phyloP scores from a whole-genome alignment of 805 yeast species.

The Pichia cephalocereana region DNA sequence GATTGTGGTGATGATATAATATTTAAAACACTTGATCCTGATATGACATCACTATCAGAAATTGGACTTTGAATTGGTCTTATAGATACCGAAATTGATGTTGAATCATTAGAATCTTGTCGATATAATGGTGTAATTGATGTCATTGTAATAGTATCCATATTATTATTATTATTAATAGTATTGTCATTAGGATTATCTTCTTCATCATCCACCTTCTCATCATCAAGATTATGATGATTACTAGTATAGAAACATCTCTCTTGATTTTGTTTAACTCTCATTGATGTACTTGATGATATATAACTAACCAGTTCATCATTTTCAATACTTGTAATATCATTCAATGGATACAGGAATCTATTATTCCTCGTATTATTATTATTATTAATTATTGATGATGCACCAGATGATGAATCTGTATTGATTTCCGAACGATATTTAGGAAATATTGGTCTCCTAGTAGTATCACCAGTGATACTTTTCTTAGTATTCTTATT shows the following conservation, averaged over 20 bases:
- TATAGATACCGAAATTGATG: too few species aligned
- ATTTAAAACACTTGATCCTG: too few species aligned
- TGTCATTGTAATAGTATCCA: not conserved
- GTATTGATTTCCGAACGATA: not conserved
- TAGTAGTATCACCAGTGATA: too few species aligned
- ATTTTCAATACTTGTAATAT: slow-evolving; percentile 1
- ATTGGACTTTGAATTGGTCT: too few species aligned
- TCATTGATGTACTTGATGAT: slow-evolving; percentile 2
- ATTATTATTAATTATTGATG: not conserved
- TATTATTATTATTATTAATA: too few species aligned
- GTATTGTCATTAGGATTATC: not conserved
- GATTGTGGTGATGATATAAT: too few species aligned
- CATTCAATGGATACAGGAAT: not conserved
- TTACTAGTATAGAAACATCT: slow-evolving; percentile 1
- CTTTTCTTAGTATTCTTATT: not conserved
- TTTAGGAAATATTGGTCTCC: not conserved
- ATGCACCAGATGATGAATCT: not conserved
- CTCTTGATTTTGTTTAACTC: not conserved
- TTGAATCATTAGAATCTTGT: not conserved
- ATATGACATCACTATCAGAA: too few species aligned
- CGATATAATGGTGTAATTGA: not conserved
- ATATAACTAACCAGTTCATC: slow-evolving; percentile 4
- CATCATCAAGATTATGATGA: not conserved
- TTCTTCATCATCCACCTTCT: not conserved
- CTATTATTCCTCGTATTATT: too few species aligned